These are phyloP conservation scores for Kandelia obovata DNA, from an alignment of 345 rosid species.

Conservation along the genomic window DNA sequence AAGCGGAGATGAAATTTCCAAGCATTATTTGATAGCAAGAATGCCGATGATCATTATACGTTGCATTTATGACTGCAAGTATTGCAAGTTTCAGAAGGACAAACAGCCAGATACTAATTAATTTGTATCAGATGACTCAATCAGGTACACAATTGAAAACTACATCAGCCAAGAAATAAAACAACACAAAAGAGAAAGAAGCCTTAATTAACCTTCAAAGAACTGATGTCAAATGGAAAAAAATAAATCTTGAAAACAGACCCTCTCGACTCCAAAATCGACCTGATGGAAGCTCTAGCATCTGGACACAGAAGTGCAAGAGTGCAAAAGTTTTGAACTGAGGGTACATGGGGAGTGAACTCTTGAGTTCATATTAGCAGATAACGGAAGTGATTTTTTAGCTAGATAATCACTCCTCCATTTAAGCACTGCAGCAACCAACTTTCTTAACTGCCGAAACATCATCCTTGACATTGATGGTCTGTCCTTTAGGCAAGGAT, in stretches of 20 bases:
- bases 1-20: too few species aligned
- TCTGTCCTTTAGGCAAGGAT: constrained; percentile 81
- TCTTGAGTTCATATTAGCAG: background rate
- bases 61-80: too few species aligned
- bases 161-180: constrained; percentile 13
- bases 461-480: constrained; percentile 56
- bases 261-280: background rate
- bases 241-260: constrained; percentile 3
- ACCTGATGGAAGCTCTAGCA: background rate
- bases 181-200: background rate
- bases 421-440: constrained; percentile 69
- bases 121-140: constrained; percentile 2
- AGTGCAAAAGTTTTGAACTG: background rate
- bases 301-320: background rate
- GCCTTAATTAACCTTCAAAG: constrained; percentile 4
- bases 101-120: background rate
- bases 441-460: constrained; percentile 73
- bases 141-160: background rate
- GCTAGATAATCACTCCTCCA: background rate
- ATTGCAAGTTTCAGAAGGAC: background rate
- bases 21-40: too few species aligned
- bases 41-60: too few species aligned
- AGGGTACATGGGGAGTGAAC: background rate
- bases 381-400: background rate
- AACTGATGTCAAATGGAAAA: constrained; percentile 3